These are phyloP conservation scores for Suhomyces pyralidae DNA, from an alignment of 805 yeast species.

Conservation along the genomic window DNA sequence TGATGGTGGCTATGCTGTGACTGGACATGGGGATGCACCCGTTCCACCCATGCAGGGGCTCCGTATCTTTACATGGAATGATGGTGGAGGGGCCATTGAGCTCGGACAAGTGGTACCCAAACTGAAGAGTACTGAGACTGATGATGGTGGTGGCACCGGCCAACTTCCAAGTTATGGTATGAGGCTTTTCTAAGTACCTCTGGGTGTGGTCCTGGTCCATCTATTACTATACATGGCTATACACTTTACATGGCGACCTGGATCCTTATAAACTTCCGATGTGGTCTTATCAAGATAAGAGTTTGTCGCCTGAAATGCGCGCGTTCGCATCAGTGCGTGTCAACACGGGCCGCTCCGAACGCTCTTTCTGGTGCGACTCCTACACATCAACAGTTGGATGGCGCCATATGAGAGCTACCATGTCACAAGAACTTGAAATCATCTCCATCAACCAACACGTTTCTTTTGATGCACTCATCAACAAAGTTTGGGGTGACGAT, in stretches of 20 bases:
- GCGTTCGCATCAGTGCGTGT: not conserved
- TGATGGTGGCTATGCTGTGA: conserved; percentile 22
- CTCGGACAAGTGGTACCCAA: conserved; percentile 40
- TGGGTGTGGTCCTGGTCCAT: not conserved
- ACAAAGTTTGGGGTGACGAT: conserved; percentile 35
- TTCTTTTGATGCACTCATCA: conserved; percentile 22
- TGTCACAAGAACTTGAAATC: conserved; percentile 20
- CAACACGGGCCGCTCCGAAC: not conserved
- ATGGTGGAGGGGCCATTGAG: conserved; percentile 33
- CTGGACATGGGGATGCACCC: conserved; percentile 31
- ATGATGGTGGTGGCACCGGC: conserved; percentile 36
- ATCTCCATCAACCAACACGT: conserved; percentile 27
- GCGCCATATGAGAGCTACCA: no score
- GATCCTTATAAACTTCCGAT: not conserved
- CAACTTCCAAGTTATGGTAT: conserved; percentile 26
- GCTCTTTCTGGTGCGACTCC: not conserved
- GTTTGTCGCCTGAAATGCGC: not conserved
- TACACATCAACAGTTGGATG: not conserved
- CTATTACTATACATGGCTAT: not conserved
- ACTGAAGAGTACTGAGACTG: conserved; percentile 35
- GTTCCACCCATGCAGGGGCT: not conserved
- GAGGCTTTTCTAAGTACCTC: conserved; percentile 12
- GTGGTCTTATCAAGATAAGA: not conserved
- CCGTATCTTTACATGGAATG: conserved; percentile 20
- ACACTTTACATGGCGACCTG: not conserved